Conservation (phyloP, 495 filamentous ascomycete genomes). For the Hypoxylon cercidicola region DNA sequence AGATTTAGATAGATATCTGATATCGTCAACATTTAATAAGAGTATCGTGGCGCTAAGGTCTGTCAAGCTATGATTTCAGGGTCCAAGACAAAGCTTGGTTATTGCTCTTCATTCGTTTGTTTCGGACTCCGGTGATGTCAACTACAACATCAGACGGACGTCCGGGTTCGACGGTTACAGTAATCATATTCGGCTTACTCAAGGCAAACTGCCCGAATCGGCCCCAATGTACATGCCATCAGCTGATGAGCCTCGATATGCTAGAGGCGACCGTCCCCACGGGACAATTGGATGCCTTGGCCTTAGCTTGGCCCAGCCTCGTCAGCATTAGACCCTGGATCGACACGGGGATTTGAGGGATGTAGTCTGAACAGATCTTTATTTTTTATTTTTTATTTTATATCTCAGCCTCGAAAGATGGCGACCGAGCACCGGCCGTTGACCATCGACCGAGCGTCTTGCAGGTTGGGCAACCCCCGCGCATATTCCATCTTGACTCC, state of each 20-base stretch:
- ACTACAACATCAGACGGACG: slow-evolving; percentile 36
- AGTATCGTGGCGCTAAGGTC: neutral
- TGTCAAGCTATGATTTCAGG: slow-evolving; percentile 8
- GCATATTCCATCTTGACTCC: neutral
- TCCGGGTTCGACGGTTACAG: slow-evolving; percentile 35
- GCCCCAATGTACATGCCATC: slow-evolving; percentile 20
- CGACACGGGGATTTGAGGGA: slow-evolving; percentile 14
- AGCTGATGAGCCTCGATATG: slow-evolving; percentile 28
- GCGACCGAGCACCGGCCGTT: neutral
- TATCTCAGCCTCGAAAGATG: slow-evolving; percentile 18
- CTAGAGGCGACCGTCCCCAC: slow-evolving; percentile 1
- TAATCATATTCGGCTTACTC: slow-evolving; percentile 44
- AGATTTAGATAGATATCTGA: neutral
- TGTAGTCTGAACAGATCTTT: neutral
- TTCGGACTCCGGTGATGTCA: slow-evolving; percentile 41
- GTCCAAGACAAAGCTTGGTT: slow-evolving; percentile 14
- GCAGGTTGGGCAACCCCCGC: slow-evolving; percentile 17
- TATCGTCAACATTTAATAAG: slow-evolving; percentile 6
- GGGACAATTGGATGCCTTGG: slow-evolving; percentile 27
- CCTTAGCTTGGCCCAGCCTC: slow-evolving; percentile 33
- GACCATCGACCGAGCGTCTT: too few species aligned
- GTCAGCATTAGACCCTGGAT: slow-evolving; percentile 23
- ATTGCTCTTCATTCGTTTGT: slow-evolving; percentile 20
- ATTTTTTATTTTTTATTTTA: too few species aligned
- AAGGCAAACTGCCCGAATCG: slow-evolving; percentile 35